phyloP scores from a whole-genome alignment of 495 filamentous ascomycete species.

The Collariella sp. region DNA sequence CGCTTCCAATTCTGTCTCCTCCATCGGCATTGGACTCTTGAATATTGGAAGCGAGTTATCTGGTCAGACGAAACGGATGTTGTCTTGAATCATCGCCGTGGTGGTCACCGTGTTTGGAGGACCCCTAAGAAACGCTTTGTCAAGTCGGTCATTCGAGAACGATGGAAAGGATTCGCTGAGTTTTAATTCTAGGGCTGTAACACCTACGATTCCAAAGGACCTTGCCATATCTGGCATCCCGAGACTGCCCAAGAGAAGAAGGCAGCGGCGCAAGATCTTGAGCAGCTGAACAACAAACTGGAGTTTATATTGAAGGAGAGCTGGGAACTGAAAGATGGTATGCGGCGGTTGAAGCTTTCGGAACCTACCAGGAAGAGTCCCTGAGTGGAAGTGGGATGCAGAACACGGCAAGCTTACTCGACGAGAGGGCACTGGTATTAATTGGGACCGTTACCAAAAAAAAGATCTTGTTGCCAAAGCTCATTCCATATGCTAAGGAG shows the following conservation, averaged over 20 bases:
- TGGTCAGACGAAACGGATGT: too few relatives aligned
- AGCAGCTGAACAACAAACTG: conserved; percentile 12
- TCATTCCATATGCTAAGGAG: conserved; percentile 28
- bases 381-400: conserved; percentile 17
- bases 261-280: conserved; percentile 10
- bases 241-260: not conserved
- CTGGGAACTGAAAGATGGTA: conserved; percentile 14
- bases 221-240: too few relatives aligned
- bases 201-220: too few relatives aligned
- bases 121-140: too few relatives aligned
- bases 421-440: conserved; percentile 10
- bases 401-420: conserved; percentile 19
- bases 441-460: conserved; percentile 20
- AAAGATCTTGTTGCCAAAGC: conserved; percentile 22
- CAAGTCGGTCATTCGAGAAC: too few relatives aligned
- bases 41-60: too few relatives aligned
- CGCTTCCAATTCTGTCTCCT: too few relatives aligned
- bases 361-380: conserved; percentile 4
- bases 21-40: too few relatives aligned
- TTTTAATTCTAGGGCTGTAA: too few relatives aligned
- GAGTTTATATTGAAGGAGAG: conserved; percentile 1
- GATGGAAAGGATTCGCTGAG: too few relatives aligned
- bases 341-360: conserved; percentile 4
- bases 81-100: too few relatives aligned
- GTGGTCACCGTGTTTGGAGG: too few relatives aligned